Percentiles rank a stretch among this genome's conserved stretches.
Evolutionary conservation across 495 filamentous ascomycete genomes (phyloP).

Genomic region (Cairneyella variabilis): DNA sequence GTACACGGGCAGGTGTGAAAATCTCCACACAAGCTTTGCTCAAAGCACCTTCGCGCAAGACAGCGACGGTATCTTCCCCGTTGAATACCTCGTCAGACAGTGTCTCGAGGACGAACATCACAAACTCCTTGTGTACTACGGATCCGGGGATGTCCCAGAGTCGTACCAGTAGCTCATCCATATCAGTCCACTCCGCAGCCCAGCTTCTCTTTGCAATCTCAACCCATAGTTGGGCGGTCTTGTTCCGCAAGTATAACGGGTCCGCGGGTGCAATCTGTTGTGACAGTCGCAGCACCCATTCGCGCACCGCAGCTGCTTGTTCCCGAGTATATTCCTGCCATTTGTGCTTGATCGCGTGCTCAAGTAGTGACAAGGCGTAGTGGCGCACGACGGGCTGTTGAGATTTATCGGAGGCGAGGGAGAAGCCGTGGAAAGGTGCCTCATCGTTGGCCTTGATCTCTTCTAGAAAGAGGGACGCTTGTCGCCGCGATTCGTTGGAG

Average conservation of each 20-base stretch:
- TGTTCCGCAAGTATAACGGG: slow-evolving; percentile 82
- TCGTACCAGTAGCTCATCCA: slow-evolving; percentile 79
- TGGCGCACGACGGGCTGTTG: slow-evolving; percentile 82
- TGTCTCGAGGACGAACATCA: slow-evolving; percentile 82
- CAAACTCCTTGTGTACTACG: slow-evolving; percentile 71
- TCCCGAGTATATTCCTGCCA: slow-evolving; percentile 66
- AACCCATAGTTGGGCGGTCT: slow-evolving; percentile 92
- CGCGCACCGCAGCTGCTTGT: slow-evolving; percentile 60
- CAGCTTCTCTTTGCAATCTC: slow-evolving; percentile 92
- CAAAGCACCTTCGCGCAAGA: slow-evolving; percentile 73
- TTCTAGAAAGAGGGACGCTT: slow-evolving; percentile 82
- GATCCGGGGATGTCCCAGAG: slow-evolving; percentile 68
- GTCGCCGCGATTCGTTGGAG: slow-evolving; percentile 75
- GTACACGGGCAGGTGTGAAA: slow-evolving; percentile 74
- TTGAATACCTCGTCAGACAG: slow-evolving; percentile 93
- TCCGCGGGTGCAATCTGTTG: slow-evolving; percentile 67
- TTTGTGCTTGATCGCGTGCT: slow-evolving; percentile 78
- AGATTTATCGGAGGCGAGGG: slow-evolving; percentile 65
- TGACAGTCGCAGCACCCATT: slow-evolving; percentile 76
- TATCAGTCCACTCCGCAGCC: slow-evolving; percentile 87
- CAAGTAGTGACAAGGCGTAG: slow-evolving; percentile 87
- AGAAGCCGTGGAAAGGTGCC: slow-evolving; percentile 82
- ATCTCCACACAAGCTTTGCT: slow-evolving; percentile 90
- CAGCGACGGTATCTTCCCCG: slow-evolving; percentile 80
- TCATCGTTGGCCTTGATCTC: slow-evolving; percentile 69